These are phyloP conservation scores for Golubevia pallescens DNA, from an alignment of 1,284 basidiomycete species.

Conservation along the genomic window DNA sequence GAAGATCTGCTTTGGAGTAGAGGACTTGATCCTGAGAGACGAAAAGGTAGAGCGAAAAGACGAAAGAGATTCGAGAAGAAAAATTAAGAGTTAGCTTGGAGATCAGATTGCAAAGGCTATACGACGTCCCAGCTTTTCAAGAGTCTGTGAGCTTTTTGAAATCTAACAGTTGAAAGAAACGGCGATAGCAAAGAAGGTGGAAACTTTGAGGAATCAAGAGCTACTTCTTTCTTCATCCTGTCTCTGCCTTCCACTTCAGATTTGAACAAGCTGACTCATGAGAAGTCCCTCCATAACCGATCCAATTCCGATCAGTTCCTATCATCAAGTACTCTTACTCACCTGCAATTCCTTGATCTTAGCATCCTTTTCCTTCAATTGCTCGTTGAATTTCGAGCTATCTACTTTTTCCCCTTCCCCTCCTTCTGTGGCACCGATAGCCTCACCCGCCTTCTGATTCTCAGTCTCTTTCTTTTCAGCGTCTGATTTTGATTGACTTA, in stretches of 20 bases:
- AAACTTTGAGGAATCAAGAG: no score
- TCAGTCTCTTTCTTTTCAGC: conserved; percentile 31
- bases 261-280: no score
- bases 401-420: conserved; percentile 4
- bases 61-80: not conserved
- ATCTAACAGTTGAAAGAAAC: no score
- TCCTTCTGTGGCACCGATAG: conserved; percentile 36
- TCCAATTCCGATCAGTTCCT: no score
- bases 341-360: conserved; percentile 56
- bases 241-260: no score
- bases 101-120: not conserved
- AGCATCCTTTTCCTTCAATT: conserved; percentile 59
- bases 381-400: conserved; percentile 24
- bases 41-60: not conserved
- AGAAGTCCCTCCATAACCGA: no score
- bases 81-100: not conserved
- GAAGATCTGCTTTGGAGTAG: conserved; percentile 75
- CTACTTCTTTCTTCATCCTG: no score
- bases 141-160: no score
- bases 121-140: not conserved
- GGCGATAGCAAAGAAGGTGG: no score
- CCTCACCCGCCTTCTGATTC: conserved; percentile 31
- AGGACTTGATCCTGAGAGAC: not conserved
- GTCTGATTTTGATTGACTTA: conserved; percentile 8
- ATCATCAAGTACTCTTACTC: no score